Conservation (phyloP, 768 basidiomycete species). For the Mycena chlorophos region DNA sequence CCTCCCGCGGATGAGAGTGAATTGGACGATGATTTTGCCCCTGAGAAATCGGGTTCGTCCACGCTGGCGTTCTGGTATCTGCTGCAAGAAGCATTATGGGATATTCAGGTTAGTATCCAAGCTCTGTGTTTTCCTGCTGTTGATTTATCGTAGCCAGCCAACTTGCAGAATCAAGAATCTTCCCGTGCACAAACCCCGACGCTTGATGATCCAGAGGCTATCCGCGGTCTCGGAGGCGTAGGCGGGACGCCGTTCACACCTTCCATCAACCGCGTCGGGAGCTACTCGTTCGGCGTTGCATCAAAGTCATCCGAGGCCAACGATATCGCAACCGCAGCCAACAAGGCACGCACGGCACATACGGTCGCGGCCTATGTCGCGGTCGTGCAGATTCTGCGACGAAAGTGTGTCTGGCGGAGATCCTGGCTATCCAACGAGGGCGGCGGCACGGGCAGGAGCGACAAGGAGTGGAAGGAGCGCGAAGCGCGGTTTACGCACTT, state of each 20-base stretch:
- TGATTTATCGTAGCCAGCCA: neutral
- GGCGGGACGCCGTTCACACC: constrained; percentile 37
- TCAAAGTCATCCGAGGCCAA: constrained; percentile 25
- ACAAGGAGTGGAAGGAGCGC: constrained; percentile 3
- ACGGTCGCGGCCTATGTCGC: constrained; percentile 64
- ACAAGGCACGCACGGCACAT: constrained; percentile 29
- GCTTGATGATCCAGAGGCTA: constrained; percentile 3
- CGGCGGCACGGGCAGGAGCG: neutral
- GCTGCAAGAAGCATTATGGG: constrained; percentile 85
- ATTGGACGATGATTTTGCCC: constrained; percentile 61
- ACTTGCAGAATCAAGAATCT: constrained; percentile 4
- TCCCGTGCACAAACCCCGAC: neutral
- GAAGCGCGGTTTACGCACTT: constrained; percentile 36
- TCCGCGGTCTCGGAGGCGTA: constrained; percentile 12
- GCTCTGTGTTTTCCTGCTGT: constrained; percentile 33
- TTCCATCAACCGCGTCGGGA: constrained; percentile 18
- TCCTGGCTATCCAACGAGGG: neutral
- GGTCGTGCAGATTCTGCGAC: constrained; percentile 66
- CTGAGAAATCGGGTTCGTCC: constrained; percentile 83
- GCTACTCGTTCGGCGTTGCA: neutral
- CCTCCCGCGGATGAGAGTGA: constrained; percentile 81
- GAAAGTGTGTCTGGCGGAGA: constrained; percentile 72
- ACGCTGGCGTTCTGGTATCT: constrained; percentile 87
- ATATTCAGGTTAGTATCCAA: constrained; percentile 46
- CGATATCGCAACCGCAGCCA: constrained; percentile 20